Conservation (phyloP, 2,329 filamentous ascomycete genomes). For the Beauveria sp. region DNA sequence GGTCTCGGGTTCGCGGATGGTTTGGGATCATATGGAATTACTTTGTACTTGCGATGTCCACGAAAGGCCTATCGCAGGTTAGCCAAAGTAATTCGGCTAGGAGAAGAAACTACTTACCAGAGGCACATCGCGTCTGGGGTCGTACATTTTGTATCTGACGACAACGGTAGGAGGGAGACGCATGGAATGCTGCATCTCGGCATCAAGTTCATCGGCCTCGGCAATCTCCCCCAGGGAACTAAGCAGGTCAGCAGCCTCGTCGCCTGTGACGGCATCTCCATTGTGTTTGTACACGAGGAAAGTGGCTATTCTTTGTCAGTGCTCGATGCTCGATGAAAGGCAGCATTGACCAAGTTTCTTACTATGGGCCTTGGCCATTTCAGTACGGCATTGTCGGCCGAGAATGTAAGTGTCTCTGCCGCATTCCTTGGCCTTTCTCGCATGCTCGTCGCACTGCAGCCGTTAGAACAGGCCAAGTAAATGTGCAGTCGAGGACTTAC, state of each 20-base stretch:
- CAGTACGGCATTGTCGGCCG: slow-evolving; percentile 51
- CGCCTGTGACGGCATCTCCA: slow-evolving; percentile 28
- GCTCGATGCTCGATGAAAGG: slow-evolving; percentile 16
- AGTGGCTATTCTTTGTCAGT: slow-evolving; percentile 29
- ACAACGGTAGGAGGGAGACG: slow-evolving; percentile 32
- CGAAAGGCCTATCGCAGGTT: slow-evolving; percentile 22
- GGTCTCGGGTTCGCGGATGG: slow-evolving; percentile 14
- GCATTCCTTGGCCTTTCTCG: slow-evolving; percentile 37
- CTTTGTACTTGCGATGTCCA: slow-evolving; percentile 15
- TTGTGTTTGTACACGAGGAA: slow-evolving; percentile 38
- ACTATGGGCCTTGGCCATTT: slow-evolving; percentile 54
- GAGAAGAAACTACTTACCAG: slow-evolving; percentile 29
- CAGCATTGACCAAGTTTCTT: slow-evolving; percentile 20
- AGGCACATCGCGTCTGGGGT: slow-evolving; percentile 41
- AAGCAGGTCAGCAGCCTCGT: slow-evolving; percentile 39
- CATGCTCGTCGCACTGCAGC: slow-evolving; percentile 35
- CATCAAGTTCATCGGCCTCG: slow-evolving; percentile 29
- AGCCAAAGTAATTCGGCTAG: slow-evolving; percentile 1
- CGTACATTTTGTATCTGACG: slow-evolving; percentile 44
- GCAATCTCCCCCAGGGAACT: slow-evolving; percentile 35
- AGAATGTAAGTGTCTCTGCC: slow-evolving; percentile 43
- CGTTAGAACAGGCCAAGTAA: slow-evolving; percentile 18
- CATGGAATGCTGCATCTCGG: slow-evolving; percentile 25
- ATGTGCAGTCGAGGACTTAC: slow-evolving; percentile 30
- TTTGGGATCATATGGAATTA: slow-evolving; percentile 22